Base-by-base conservation (phyloP, 2,329 filamentous ascomycete genomes). In the Pestalotiopsis fici region DNA sequence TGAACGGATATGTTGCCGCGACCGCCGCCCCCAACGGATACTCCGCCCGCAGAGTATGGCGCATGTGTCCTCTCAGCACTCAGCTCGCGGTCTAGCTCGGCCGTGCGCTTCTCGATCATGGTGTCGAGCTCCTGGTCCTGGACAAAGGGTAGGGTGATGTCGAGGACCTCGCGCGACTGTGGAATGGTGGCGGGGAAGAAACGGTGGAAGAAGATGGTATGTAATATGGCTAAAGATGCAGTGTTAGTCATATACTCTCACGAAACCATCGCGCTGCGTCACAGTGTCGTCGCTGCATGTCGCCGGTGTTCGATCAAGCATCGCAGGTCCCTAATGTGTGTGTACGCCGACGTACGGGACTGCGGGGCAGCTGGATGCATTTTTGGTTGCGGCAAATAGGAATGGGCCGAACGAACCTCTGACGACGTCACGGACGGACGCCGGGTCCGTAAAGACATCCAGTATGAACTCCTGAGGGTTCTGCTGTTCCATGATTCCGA, bases 191-290 rank as follows among this genome's bases (percentile, higher is more conserved):
- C 91, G 67, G 94, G 94, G 85, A 98, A 98, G 88, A 95, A 97
- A 76, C 96, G 92, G 83, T 98, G 95, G 87, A 98, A 98, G 89
- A 98, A 99, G 79, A 98, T 98, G 63, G 95, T 97, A 80, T 98
- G 95, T 62, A 98, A 88, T 78, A 98, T 93, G 71, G 93, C 95
- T 97, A 75, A 47, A 13, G 4, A 55, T 28, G 37, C 15, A 39
- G 64, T 21, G 39, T 27, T 15, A 47, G 35, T 18, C n/a, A 2
- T n/a, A 37, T 39, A 4, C 21, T n/a, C 21, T 1, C 13, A 5
- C 11, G 13, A 2, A 2, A n/a, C 18, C 21, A 57, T 31, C 13
- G 23, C 55, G 18, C 55, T 15, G 23, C 15, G 5, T 57, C 27
- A 11, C 23, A 7, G 23, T 27, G n/a, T 11, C 23, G 27, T 25